A percentile compares a stretch with the other conserved stretches of the same genome.
These are phyloP conservation scores for Aspergillus biplanus DNA, from an alignment of 495 filamentous ascomycete species.

Conservation along the genomic window DNA sequence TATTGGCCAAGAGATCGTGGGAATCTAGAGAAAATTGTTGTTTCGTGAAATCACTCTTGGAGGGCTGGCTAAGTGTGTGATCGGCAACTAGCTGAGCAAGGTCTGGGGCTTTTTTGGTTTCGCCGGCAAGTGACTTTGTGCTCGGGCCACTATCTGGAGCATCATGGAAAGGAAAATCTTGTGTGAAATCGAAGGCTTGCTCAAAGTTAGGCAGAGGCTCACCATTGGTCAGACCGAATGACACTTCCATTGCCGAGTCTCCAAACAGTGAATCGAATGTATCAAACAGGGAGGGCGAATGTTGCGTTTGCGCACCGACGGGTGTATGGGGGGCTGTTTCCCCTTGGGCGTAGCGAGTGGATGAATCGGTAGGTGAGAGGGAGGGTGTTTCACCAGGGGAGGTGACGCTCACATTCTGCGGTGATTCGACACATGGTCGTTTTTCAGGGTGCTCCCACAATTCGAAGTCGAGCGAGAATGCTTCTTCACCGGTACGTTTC, in stretches of 20 bases:
- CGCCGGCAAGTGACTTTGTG: neutral
- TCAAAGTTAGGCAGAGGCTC: constrained; percentile 16
- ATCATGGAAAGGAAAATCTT: neutral
- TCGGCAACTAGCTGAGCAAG: neutral
- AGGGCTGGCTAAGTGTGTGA: neutral
- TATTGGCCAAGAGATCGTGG: constrained; percentile 23
- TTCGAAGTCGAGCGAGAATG: constrained; percentile 24
- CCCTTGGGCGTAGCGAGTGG: constrained; percentile 16
- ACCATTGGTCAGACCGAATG: constrained; percentile 8
- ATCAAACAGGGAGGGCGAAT: constrained; percentile 29
- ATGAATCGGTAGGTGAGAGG: constrained; percentile 27
- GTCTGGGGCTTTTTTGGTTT: neutral
- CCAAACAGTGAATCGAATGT: constrained; percentile 28
- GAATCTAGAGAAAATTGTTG: constrained; percentile 27
- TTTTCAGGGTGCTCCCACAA: constrained; percentile 23
- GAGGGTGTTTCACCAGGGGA: constrained; percentile 29
- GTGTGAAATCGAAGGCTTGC: neutral
- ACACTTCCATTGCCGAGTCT: constrained; percentile 19
- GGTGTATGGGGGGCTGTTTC: constrained; percentile 27
- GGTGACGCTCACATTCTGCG: constrained; percentile 3
- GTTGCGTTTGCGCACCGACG: constrained; percentile 17
- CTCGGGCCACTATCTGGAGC: neutral
- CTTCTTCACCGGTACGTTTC: constrained; percentile 30
- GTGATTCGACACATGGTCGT: constrained; percentile 20
- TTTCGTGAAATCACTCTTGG: constrained; percentile 27